Conservation (phyloP, 441 rosid genomes). For the Gossypium trilobum region DNA sequence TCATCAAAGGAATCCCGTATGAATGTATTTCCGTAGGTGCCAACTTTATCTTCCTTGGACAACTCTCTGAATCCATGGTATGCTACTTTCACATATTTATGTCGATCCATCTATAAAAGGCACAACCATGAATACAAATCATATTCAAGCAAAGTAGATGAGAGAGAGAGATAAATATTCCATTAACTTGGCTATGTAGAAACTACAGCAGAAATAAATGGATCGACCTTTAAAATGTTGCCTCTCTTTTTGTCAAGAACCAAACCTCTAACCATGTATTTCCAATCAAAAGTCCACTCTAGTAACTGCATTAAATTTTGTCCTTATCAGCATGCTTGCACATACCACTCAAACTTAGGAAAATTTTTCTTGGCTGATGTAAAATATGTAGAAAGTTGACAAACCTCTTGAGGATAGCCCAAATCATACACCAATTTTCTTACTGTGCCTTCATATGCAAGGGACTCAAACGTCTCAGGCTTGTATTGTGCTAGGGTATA, state of each 20-base stretch:
- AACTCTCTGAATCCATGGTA: slow-evolving; percentile 91
- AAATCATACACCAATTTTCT: slow-evolving; percentile 75
- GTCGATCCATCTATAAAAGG: slow-evolving; percentile 79
- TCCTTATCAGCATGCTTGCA: slow-evolving; percentile 10
- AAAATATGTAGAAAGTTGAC: slow-evolving; percentile 17
- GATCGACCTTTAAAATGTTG: slow-evolving; percentile 79
- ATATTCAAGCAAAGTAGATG: slow-evolving; percentile 1
- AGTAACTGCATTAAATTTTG: slow-evolving; percentile 43
- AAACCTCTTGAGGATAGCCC: slow-evolving; percentile 84
- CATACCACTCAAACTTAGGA: background rate
- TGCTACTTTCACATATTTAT: slow-evolving; percentile 95
- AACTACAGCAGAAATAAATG: background rate
- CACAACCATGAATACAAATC: slow-evolving; percentile 16
- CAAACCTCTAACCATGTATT: slow-evolving; percentile 94
- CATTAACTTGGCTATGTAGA: background rate
- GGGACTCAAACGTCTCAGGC: slow-evolving; percentile 90
- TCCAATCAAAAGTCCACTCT: slow-evolving; percentile 83
- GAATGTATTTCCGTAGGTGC: slow-evolving; percentile 73
- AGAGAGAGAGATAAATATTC: background rate
- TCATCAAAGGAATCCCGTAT: slow-evolving; percentile 87
- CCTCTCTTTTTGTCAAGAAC: slow-evolving; percentile 96
- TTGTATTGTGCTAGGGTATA: slow-evolving; percentile 95
- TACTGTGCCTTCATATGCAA: slow-evolving; percentile 86
- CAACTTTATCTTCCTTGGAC: slow-evolving; percentile 85
- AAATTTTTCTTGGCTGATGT: background rate